Base-by-base conservation (phyloP, 352 stramenopile genomes). In the Globisporangium nunn region DNA sequence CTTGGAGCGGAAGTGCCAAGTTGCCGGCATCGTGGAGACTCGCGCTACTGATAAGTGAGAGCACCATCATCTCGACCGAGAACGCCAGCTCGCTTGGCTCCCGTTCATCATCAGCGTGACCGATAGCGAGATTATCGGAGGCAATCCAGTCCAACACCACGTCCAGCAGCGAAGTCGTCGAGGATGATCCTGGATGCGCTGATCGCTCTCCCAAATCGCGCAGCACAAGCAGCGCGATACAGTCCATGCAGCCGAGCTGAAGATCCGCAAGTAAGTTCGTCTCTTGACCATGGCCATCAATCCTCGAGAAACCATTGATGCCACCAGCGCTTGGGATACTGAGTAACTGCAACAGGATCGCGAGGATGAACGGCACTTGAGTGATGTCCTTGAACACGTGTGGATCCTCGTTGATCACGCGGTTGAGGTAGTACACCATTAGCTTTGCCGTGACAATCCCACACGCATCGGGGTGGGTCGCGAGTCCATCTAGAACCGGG, bases 371-470 rank as follows among this genome's bases (percentile, higher is more conserved):
- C n/a, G 66, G 64, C 17, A 65, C 59, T 7, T 62, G 59, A 7
- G 57, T 53, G 8, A 15, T 43, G 45, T 75, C 56, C 54, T 63
- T 56, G 58, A 54, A 62, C 11, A 58, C 50, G 8, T 70, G n/a
- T 1, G 49, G 37, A 15, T 82, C 68, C 30, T 79, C 75, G 11
- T 66, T 71, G 58, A 88, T 68, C n/a, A 81, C 54, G 3, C 76
- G 76, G 44, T 91, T 91, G 40, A 91, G 64, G 45, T 87, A 91
- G 54, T 88, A 91, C 29, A 91, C 68, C 61, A 88, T 81, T 30
- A 91, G 55, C 37, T 91, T 91, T 8, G 76, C 76, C 0, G 69
- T 74, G 17, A 87, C 72, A 41, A 89, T 59, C 11, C 75, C 74
- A 55, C 66, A 78, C 11, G 31, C 17, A 1, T 56, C 29, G 1